Evolutionary conservation across 2,329 filamentous ascomycete genomes (phyloP).

Genomic region (Exophiala calicioides): DNA sequence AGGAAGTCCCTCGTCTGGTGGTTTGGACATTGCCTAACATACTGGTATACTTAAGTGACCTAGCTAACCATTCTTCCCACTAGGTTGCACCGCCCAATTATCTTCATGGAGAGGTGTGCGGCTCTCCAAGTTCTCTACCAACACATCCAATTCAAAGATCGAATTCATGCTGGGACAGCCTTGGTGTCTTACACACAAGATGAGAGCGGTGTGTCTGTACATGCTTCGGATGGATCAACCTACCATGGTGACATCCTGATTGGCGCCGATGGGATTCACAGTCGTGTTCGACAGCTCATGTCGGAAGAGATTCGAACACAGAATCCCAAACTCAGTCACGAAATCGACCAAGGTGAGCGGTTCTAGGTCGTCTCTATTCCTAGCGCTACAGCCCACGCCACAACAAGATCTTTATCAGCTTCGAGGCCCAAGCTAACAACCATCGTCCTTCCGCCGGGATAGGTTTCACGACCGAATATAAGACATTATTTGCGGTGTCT

Average conservation of each 20-base stretch:
- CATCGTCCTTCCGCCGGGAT: too few relatives aligned
- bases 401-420: too few relatives aligned
- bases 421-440: too few relatives aligned
- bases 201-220: slow-evolving; percentile 34
- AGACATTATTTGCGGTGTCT: too few relatives aligned
- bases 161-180: slow-evolving; percentile 3
- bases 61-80: too few relatives aligned
- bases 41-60: too few relatives aligned
- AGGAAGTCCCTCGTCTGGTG: too few relatives aligned
- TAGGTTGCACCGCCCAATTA: too few relatives aligned
- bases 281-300: slow-evolving; percentile 39
- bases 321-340: slow-evolving; percentile 1
- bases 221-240: slow-evolving; percentile 37
- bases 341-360: background rate
- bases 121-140: slow-evolving; percentile 32
- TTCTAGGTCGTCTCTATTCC: too few relatives aligned
- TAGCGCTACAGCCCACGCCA: too few relatives aligned
- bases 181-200: background rate
- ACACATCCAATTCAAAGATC: slow-evolving; percentile 20
- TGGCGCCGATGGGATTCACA: slow-evolving; percentile 48
- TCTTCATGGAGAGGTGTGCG: slow-evolving; percentile 33
- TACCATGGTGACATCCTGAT: slow-evolving; percentile 42
- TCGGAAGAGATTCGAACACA: slow-evolving; percentile 26
- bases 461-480: too few relatives aligned
- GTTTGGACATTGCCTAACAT: too few relatives aligned